Percentiles rank a stretch among this genome's conserved stretches.
Evolutionary conservation across 2,329 filamentous ascomycete species (phyloP).

Genomic region (Penicillium sp.): DNA sequence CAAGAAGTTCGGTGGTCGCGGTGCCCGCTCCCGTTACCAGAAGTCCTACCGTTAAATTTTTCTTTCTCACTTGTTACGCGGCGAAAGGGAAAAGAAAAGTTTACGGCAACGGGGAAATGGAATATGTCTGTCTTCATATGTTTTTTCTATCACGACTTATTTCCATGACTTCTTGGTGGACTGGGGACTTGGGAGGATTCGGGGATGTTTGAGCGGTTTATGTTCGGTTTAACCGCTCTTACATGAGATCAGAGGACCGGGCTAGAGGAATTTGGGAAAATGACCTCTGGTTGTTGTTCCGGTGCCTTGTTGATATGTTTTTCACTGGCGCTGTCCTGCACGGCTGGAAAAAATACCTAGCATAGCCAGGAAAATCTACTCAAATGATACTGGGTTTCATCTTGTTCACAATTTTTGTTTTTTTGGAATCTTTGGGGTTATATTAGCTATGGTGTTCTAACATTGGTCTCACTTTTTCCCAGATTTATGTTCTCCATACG

Average conservation of each 20-base stretch:
- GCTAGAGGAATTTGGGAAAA: constrained; percentile 19
- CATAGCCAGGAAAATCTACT: constrained; percentile 38
- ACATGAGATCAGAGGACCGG: constrained; percentile 22
- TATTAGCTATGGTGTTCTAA: constrained; percentile 1
- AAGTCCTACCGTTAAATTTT: constrained; percentile 93
- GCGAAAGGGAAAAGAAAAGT: constrained; percentile 54
- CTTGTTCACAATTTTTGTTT: constrained; percentile 22
- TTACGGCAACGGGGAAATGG: constrained; percentile 39
- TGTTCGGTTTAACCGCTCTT: constrained; percentile 17
- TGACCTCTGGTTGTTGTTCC: constrained; percentile 24
- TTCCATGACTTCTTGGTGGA: constrained; percentile 28
- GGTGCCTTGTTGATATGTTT: constrained; percentile 27
- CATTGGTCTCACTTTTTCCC: not conserved
- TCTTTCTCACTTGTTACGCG: constrained; percentile 21
- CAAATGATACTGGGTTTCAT: constrained; percentile 33
- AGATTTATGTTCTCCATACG: not conserved
- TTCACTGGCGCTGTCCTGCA: constrained; percentile 29
- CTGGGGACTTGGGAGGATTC: constrained; percentile 25
- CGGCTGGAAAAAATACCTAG: constrained; percentile 32
- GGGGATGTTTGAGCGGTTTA: constrained; percentile 23
- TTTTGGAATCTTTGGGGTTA: not conserved
- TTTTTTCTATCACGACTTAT: constrained; percentile 27
- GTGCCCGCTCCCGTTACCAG: constrained; percentile 95
- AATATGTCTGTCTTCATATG: constrained; percentile 23
- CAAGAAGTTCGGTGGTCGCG: constrained; percentile 85